phyloP scores from a whole-genome alignment of 1,284 basidiomycete species.

The Heterobasidion occidentale region DNA sequence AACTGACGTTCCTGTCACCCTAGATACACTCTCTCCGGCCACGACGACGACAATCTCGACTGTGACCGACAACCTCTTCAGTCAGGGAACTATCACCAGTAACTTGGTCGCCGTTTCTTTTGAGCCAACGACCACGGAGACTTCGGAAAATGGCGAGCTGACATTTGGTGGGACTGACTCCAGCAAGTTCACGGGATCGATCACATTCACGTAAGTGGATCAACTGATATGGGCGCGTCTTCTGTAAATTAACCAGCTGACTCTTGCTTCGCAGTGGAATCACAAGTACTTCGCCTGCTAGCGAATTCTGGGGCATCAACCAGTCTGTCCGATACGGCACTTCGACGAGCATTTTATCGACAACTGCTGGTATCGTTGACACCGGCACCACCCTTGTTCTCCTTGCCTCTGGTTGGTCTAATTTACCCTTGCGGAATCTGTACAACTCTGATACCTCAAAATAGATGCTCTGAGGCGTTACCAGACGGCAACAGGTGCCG shows the following conservation, averaged over 20 bases:
- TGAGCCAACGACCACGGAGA: slow-evolving; percentile 25
- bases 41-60: slow-evolving; percentile 30
- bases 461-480: slow-evolving; percentile 26
- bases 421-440: background rate
- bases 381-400: slow-evolving; percentile 30
- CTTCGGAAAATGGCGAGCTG: slow-evolving; percentile 17
- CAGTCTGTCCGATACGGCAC: slow-evolving; percentile 47
- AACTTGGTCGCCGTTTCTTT: slow-evolving; percentile 39
- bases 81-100: slow-evolving; percentile 26
- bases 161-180: slow-evolving; percentile 38
- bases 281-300: slow-evolving; percentile 39
- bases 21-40: slow-evolving; percentile 21
- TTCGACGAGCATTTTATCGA: slow-evolving; percentile 33
- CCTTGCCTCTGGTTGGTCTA: slow-evolving; percentile 22
- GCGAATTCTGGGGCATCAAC: slow-evolving; percentile 55
- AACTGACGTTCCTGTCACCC: slow-evolving; percentile 11
- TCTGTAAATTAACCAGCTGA: slow-evolving; percentile 1
- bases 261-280: slow-evolving; percentile 26
- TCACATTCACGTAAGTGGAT: slow-evolving; percentile 35
- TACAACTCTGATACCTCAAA: background rate
- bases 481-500: slow-evolving; percentile 27
- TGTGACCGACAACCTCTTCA: slow-evolving; percentile 43
- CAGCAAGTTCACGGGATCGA: slow-evolving; percentile 36
- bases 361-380: slow-evolving; percentile 56
- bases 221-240: background rate